Evolutionary conservation across 2,329 filamentous ascomycete genomes (phyloP), one percentile per base, ranked within the genome.

Genomic region (Aureobasidium sp.): DNA sequence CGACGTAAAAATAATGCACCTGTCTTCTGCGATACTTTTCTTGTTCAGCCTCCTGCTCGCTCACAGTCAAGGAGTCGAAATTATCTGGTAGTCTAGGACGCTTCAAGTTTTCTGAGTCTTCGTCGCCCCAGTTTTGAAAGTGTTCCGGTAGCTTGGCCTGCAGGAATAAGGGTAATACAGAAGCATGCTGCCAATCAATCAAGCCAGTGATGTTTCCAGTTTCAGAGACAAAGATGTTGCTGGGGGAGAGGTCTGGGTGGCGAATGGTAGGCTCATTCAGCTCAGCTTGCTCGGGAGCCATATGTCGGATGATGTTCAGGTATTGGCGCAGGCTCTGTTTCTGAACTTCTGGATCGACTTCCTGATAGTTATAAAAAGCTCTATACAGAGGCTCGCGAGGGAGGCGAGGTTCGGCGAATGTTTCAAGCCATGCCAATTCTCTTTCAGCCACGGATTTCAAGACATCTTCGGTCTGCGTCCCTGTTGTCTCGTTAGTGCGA

Each of bases 121-220:
- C 63, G 61, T 74, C 72, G 27, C 67, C 64, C 63, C 74, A 76
- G 60, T 77, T 77, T 62, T 75, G 71, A 62, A 78, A 73, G 29
- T 64, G 64, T 7, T 67, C 66, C 25, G 75, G 75, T 49, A 78
- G 74, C 2, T 70, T 68, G 50, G 68, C 64, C 35, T 70, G 59
- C 6, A 77, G 67, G 60, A 75, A 73, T 10, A 72, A 70, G 6
- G 73, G 74, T 23, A 75, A 67, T 43, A 71, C 64, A 5, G 69
- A 45, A 43, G 67, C 65, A 63, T 76, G 71, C 63, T 77, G 73
- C 74, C 73, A 77, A 61, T 78, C 74, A 21, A 77, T 74, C 1
- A 77, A 62, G 31, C 71, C 66, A 19, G 68, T 67, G 23, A 77
- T 71, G 8, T 70, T 69, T 15, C 25, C 53, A 11, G 19, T 8